A percentile compares a stretch with the other conserved stretches of the same genome.
Evolutionary conservation across 2,329 filamentous ascomycete genomes (phyloP).

Genomic region (Chrysoporthe puriensis): DNA sequence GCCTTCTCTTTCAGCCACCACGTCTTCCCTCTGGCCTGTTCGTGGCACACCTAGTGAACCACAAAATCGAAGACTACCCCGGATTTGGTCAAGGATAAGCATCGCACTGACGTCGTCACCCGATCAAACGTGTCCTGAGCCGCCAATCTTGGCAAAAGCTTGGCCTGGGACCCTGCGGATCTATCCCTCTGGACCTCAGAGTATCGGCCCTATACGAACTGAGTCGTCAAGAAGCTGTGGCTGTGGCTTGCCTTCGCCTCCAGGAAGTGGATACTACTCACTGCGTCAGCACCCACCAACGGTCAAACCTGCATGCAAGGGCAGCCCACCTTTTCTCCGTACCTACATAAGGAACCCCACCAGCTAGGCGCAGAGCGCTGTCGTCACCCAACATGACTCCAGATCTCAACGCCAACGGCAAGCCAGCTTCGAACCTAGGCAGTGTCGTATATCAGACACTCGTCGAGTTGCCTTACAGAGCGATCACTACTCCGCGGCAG

Average conservation of each 20-base stretch:
- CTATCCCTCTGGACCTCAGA: constrained; percentile 8
- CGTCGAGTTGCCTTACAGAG: constrained; percentile 38
- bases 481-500: constrained; percentile 36
- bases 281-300: constrained; percentile 10
- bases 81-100: constrained; percentile 16
- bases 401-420: constrained; percentile 19
- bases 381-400: constrained; percentile 6
- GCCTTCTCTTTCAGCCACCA: neutral
- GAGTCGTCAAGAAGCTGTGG: neutral
- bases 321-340: neutral
- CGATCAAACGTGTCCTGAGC: constrained; percentile 16
- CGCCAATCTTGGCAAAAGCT: constrained; percentile 31
- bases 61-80: constrained; percentile 5
- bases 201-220: neutral
- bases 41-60: neutral
- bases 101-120: constrained; percentile 26
- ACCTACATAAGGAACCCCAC: constrained; percentile 9
- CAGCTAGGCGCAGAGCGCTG: neutral
- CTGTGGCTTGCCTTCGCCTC: neutral
- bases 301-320: constrained; percentile 7
- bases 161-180: constrained; percentile 25
- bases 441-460: constrained; percentile 36
- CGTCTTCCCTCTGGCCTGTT: neutral
- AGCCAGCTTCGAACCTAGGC: constrained; percentile 17
- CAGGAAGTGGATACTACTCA: neutral